phyloP scores from a whole-genome alignment of 108 stramenopile species.

The Aurantiochytrium sp. region DNA sequence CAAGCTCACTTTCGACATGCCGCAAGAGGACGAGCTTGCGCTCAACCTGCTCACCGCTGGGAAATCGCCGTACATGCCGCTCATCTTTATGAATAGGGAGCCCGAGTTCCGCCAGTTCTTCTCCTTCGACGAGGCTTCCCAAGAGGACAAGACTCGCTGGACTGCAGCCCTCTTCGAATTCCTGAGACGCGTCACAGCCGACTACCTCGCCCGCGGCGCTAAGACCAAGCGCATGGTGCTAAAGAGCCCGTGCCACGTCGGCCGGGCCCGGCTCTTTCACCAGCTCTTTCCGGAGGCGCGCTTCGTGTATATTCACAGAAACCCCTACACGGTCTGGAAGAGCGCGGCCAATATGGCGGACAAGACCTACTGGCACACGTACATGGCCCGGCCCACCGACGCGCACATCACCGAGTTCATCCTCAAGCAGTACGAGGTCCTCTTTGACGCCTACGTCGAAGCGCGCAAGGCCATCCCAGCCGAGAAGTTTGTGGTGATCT shows the following conservation, averaged over 20 bases:
- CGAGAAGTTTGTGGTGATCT: not conserved
- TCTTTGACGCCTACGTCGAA: not conserved
- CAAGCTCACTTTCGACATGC: not conserved
- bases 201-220: not conserved
- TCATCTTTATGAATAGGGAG: not conserved
- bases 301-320: conserved; percentile 12
- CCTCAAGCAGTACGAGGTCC: conserved; percentile 8
- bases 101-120: not conserved
- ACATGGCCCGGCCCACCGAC: not conserved
- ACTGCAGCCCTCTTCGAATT: not conserved
- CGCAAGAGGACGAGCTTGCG: conserved; percentile 31
- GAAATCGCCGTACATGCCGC: conserved; percentile 20
- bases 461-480: not conserved
- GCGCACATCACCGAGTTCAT: conserved; percentile 5
- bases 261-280: not conserved
- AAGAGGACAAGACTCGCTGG: not conserved
- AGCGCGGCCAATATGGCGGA: conserved; percentile 28
- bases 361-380: conserved; percentile 21
- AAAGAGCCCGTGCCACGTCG: not conserved
- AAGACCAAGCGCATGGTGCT: not conserved
- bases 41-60: not conserved
- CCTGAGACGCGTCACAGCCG: not conserved
- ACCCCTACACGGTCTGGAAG: not conserved
- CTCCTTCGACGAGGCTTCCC: not conserved
- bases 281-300: conserved; percentile 27